phyloP scores from a whole-genome alignment of 148 eudicot species.

The Diospyros lotus region DNA sequence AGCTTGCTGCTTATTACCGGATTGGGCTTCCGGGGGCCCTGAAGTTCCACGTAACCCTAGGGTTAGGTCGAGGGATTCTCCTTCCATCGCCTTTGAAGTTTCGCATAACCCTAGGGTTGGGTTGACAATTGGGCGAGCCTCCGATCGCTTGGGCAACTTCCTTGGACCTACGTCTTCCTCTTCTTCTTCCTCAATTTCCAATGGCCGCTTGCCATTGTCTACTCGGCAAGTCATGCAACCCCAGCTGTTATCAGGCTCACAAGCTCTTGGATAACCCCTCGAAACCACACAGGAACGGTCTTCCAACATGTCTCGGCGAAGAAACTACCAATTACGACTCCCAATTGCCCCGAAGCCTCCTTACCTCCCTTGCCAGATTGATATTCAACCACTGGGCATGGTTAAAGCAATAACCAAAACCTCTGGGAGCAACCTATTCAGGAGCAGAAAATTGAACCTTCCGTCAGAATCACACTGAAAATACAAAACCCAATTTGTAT shows the following conservation, averaged over 20 bases:
- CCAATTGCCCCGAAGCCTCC: constrained; percentile 1
- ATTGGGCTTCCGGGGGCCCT: background rate
- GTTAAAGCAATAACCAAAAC: constrained; percentile 3
- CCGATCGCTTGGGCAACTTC: constrained; percentile 30
- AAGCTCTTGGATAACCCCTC: constrained; percentile 45
- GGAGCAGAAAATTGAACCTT: background rate
- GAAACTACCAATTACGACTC: constrained; percentile 9
- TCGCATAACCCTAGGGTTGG: constrained; percentile 9
- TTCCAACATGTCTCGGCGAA: constrained; percentile 57
- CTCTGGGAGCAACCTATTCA: constrained; percentile 6
- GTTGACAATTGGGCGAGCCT: constrained; percentile 17
- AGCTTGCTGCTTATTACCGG: background rate
- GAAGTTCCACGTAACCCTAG: constrained; percentile 13
- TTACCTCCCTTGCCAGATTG: constrained; percentile 5
- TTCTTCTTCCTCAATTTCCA: constrained; percentile 44
- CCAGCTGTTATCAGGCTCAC: constrained; percentile 53
- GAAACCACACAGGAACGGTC: constrained; percentile 57
- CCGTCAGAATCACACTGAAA: background rate
- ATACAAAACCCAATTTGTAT: background rate
- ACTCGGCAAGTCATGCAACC: constrained; percentile 42
- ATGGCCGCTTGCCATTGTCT: constrained; percentile 49
- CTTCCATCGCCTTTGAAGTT: background rate
- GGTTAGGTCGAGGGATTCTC: constrained; percentile 9
- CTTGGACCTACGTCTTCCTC: constrained; percentile 16
- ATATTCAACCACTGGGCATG: constrained; percentile 12